Conservation (phyloP, 2,329 filamentous ascomycete species). For the Hymenoscyphus linearis region DNA sequence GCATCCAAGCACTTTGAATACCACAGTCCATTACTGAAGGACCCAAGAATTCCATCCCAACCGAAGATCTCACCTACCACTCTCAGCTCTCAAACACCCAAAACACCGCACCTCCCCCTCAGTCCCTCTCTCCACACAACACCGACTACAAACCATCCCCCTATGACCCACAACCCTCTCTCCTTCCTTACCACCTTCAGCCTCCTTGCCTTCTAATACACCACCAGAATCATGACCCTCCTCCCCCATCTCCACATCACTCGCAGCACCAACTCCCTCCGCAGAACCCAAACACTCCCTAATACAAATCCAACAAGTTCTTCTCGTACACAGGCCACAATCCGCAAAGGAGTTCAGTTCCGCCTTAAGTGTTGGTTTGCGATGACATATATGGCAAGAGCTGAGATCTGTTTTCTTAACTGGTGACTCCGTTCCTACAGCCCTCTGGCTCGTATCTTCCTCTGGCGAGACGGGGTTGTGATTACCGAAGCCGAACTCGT, state of each 20-base stretch:
- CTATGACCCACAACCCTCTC: conserved; percentile 16
- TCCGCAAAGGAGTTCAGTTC: conserved; percentile 62
- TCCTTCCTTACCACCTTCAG: neutral
- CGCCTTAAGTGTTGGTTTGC: conserved; percentile 57
- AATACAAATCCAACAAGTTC: conserved; percentile 66
- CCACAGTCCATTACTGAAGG: neutral
- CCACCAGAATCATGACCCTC: conserved; percentile 5
- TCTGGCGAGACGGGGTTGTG: neutral
- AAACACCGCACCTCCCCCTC: conserved; percentile 64
- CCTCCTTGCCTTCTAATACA: conserved; percentile 1
- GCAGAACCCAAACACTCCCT: conserved; percentile 53
- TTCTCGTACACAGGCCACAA: conserved; percentile 55
- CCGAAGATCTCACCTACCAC: conserved; percentile 1
- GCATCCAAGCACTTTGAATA: neutral
- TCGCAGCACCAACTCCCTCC: conserved; percentile 27
- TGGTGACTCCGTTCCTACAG: neutral
- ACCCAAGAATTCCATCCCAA: neutral
- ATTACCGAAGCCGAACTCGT: no score
- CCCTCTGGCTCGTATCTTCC: neutral
- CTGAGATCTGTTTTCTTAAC: conserved; percentile 32
- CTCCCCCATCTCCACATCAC: conserved; percentile 8
- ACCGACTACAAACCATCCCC: conserved; percentile 58
- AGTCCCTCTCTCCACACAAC: conserved; percentile 59
- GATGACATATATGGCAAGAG: conserved; percentile 64
- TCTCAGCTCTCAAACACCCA: conserved; percentile 45